A percentile compares a stretch with the other conserved stretches of the same genome.
Conservation (phyloP, 768 basidiomycete species). For the Naganishia kalamii region DNA sequence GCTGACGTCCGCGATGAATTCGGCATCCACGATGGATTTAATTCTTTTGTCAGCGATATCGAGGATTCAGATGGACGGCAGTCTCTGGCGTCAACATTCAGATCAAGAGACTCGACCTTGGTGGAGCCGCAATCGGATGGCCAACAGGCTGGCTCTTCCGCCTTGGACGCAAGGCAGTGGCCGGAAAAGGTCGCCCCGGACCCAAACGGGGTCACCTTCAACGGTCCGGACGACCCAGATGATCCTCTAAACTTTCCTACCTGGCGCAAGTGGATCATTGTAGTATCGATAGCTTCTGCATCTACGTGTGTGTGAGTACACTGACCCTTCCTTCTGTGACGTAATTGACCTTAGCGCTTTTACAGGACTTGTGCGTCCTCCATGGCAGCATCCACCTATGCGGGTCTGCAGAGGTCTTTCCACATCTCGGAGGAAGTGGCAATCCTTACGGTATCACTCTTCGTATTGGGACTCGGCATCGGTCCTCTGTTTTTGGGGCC, state of each 20-base stretch:
- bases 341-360: too few species aligned
- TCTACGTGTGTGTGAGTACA: conserved; percentile 25
- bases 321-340: too few species aligned
- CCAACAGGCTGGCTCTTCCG: too few species aligned
- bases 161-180: too few species aligned
- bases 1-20: background rate
- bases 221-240: conserved; percentile 30
- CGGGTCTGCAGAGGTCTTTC: conserved; percentile 54
- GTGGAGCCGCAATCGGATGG: too few species aligned
- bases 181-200: background rate
- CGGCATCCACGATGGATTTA: background rate
- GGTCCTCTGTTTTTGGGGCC: too few species aligned
- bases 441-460: conserved; percentile 53
- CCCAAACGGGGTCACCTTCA: conserved; percentile 19
- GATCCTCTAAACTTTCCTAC: conserved; percentile 31
- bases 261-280: conserved; percentile 32
- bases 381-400: conserved; percentile 59
- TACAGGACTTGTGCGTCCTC: conserved; percentile 46
- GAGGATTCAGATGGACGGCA: too few species aligned
- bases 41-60: background rate
- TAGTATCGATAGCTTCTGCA: conserved; percentile 25
- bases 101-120: too few species aligned
- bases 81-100: too few species aligned
- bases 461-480: conserved; percentile 45
- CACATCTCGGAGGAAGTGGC: conserved; percentile 55